Base-by-base conservation (phyloP, 2,329 filamentous ascomycete genomes). In the Fusarium sp. region DNA sequence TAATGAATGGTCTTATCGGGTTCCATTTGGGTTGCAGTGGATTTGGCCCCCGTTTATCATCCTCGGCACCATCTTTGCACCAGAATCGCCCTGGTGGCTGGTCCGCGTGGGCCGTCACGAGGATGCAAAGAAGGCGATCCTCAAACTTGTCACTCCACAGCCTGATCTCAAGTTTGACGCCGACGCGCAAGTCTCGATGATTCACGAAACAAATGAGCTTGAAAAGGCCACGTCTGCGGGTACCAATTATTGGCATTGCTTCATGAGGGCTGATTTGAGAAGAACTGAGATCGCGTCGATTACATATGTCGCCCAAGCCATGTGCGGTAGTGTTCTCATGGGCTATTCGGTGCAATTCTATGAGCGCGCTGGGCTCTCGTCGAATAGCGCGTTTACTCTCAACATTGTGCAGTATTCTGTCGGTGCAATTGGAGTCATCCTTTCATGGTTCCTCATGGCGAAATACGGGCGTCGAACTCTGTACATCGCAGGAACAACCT, bases 331-430 rank as follows among this genome's bases (percentile, higher is more conserved):
- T 13, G 73, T 75, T 9, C 75, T 83, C 55, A 88, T 86, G 76
- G 87, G 87, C 60, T 89, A 88, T 72, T 88, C 87, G 11, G 88
- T 86, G 3, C 79, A 81, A 50, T 84, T 83, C 57, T 82, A 81
- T 58, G 74, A 80, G 41, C 79, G 79, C 50, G 82, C 80, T 25
- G 80, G 81, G 6, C 70, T 83, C 20, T 73, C 73, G 0, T 67
- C 74, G 2, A 67, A 71, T 4, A 75, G 75, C 42, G 74, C 79
- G 0, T 80, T 80, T 69, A 78, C 68, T 48, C 74, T 82, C 43
- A 72, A 78, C 0, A 74, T 84, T n/a, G 80, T 76, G 4, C 78
- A 80, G 49, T 82, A 81, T 51, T 78, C 76, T 5, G 75, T 85
- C 10, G 82, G 80, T 15, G 78, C 80, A 17, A 65, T 83, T 2